Percentiles rank a stretch among this genome's conserved stretches.
Evolutionary conservation across 129 eudicot genomes (phyloP).

Genomic region (Lactuca saligna): DNA sequence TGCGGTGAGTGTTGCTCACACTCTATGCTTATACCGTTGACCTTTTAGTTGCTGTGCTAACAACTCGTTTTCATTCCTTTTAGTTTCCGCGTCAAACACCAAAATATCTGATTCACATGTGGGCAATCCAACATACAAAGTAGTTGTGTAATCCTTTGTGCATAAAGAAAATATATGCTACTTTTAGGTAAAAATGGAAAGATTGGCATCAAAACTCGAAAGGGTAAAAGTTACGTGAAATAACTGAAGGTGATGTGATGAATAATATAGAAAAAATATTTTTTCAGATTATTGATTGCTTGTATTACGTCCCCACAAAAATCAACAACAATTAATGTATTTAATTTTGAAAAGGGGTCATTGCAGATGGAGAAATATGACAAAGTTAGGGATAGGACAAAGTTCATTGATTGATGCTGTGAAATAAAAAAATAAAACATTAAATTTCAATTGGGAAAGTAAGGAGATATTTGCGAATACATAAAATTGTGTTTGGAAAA

Average conservation of each 20-base stretch:
- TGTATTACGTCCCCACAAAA: neutral
- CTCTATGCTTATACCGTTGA: slow-evolving; percentile 18
- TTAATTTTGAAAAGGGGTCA: neutral
- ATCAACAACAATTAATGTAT: neutral
- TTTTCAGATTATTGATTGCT: neutral
- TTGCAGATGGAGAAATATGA: no score
- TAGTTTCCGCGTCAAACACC: slow-evolving; percentile 23
- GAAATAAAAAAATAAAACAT: neutral
- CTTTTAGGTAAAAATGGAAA: neutral
- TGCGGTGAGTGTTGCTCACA: slow-evolving; percentile 27
- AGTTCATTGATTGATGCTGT: neutral
- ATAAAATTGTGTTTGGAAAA: neutral
- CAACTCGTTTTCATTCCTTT: slow-evolving; percentile 25
- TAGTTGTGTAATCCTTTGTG: neutral
- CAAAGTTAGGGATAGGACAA: no score
- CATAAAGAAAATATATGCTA: neutral
- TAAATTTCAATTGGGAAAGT: no score
- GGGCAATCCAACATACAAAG: neutral
- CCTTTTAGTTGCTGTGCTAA: slow-evolving; percentile 18
- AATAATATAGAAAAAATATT: neutral
- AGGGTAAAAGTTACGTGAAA: neutral
- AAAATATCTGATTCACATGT: slow-evolving; percentile 24
- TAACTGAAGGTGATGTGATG: neutral
- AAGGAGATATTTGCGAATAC: neutral
- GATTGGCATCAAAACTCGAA: neutral